These are phyloP conservation scores for Barnettozyma populi DNA, from an alignment of 805 yeast species.

Conservation along the genomic window DNA sequence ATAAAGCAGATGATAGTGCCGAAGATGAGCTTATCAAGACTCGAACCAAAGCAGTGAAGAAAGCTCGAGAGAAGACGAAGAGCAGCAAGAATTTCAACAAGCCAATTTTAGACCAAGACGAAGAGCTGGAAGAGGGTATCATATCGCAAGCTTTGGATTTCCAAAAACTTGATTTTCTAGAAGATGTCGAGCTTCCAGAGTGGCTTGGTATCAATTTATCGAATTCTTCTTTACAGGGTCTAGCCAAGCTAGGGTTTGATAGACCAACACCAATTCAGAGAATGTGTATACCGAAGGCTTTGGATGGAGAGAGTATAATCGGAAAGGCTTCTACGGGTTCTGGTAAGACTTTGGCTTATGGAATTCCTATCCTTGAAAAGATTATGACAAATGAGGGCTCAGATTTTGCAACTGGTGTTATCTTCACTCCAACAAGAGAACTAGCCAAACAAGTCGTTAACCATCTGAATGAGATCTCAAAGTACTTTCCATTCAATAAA, in stretches of 20 bases:
- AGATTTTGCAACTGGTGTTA: conserved; percentile 60
- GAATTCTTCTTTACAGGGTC: conserved; percentile 54
- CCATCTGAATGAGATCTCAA: conserved; percentile 58
- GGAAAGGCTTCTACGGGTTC: conserved; percentile 98
- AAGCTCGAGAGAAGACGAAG: conserved; percentile 14
- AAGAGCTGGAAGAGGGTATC: conserved; percentile 11
- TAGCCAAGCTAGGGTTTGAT: conserved; percentile 50
- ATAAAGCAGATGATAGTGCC: not conserved
- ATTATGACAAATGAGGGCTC: conserved; percentile 29
- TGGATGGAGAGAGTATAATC: conserved; percentile 73
- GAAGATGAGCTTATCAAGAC: conserved; percentile 6
- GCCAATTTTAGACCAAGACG: not conserved
- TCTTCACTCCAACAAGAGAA: conserved; percentile 95
- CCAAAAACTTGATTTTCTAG: conserved; percentile 30
- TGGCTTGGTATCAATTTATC: conserved; percentile 53
- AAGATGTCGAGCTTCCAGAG: conserved; percentile 44
- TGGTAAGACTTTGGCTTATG: conserved; percentile 95
- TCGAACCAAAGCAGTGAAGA: conserved; percentile 16
- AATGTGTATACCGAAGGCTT: conserved; percentile 65
- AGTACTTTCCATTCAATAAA: conserved; percentile 44
- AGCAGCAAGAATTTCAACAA: conserved; percentile 13
- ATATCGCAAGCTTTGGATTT: conserved; percentile 23
- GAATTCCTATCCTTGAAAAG: conserved; percentile 81
- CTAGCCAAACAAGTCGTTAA: conserved; percentile 88
- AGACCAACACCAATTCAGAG: conserved; percentile 84